Base-by-base conservation (phyloP, 768 basidiomycete species). In the Leucogyrophana mollusca region DNA sequence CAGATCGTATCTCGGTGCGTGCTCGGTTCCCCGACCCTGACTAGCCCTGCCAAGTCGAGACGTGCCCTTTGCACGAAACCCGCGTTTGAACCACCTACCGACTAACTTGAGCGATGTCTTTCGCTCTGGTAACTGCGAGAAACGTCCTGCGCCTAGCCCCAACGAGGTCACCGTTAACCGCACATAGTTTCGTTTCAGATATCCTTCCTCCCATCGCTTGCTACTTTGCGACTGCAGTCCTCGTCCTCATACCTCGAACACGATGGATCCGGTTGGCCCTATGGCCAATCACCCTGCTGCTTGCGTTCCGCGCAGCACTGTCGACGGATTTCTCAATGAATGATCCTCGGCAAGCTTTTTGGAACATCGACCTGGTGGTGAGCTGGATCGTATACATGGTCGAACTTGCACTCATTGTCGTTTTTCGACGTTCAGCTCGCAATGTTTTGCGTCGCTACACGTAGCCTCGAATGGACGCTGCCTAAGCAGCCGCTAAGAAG, bases 221-320 rank as follows among this genome's bases (percentile, higher is more conserved):
- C 46, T 80, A 79, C 58, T 75, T 76, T 60, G 52, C 58, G 11
- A 69, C 72, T n/a, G 79, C 81, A 11, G 56, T 75, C 30, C 69
- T 83, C 43, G 74, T 78, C 5, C 59, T 77, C 20, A 57, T 70
- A 3, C 77, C 78, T 0, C 57, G 66, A 13, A 80, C 79, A 0
- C 67, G 68, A 20, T 40, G 54, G 5, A 56, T 74, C 35, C 76
- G 80, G 30, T 49, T 78, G 40, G 72, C 71, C 8, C 49, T 80
- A 16, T 66, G 78, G 30, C 77, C 78, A 2, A 41, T 76, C 20
- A 69, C 76, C 3, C 49, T 76, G 10, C 71, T 69, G 58, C 51
- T 65, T 7, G 61, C 73, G 7, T 75, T 73, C 49, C 68, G 71
- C 18, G 71, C 73, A 8, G 62, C 66, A 2, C 14, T 37, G 16